phyloP scores from a whole-genome alignment of 345 rosid genomes.

The Citrus australasica region DNA sequence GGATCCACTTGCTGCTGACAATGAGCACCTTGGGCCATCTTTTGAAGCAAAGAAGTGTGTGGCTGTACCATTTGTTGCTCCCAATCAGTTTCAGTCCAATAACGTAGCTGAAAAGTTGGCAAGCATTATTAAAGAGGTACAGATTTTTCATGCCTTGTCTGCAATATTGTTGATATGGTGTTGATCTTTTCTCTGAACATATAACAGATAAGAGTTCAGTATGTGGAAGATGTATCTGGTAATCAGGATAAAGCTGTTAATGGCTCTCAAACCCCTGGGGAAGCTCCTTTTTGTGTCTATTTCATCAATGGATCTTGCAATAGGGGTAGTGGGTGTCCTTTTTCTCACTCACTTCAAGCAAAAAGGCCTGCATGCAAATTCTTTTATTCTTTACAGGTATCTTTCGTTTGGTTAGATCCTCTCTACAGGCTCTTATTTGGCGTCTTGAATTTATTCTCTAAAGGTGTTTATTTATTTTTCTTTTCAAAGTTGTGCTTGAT shows the following conservation, averaged over 20 bases:
- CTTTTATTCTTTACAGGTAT: slow-evolving; percentile 70
- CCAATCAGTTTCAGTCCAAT: slow-evolving; percentile 47
- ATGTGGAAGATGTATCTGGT: slow-evolving; percentile 22
- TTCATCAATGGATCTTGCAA: slow-evolving; percentile 73
- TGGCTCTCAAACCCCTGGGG: slow-evolving; percentile 24
- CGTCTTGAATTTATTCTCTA: background rate
- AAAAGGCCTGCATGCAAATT: slow-evolving; percentile 65
- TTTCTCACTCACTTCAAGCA: slow-evolving; percentile 67
- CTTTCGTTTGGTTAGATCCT: slow-evolving; percentile 10
- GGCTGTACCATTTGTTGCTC: slow-evolving; percentile 67
- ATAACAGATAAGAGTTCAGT: slow-evolving; percentile 55
- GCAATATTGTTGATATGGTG: slow-evolving; percentile 7
- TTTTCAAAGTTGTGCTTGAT: background rate
- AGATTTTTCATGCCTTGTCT: slow-evolving; percentile 3
- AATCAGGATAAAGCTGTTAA: slow-evolving; percentile 20
- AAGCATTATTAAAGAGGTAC: slow-evolving; percentile 63
- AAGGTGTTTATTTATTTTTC: background rate
- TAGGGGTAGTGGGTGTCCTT: slow-evolving; percentile 63
- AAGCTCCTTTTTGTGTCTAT: slow-evolving; percentile 52
- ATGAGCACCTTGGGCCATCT: slow-evolving; percentile 33
- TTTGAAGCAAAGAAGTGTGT: slow-evolving; percentile 50
- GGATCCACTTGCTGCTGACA: slow-evolving; percentile 34
- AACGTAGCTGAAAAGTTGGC: slow-evolving; percentile 44
- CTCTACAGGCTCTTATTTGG: slow-evolving; percentile 44
- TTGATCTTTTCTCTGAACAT: slow-evolving; percentile 14